Percentiles rank a stretch among this genome's conserved stretches.
Evolutionary conservation across 441 rosid genomes (phyloP).

Genomic region (Bruguiera hainesii): DNA sequence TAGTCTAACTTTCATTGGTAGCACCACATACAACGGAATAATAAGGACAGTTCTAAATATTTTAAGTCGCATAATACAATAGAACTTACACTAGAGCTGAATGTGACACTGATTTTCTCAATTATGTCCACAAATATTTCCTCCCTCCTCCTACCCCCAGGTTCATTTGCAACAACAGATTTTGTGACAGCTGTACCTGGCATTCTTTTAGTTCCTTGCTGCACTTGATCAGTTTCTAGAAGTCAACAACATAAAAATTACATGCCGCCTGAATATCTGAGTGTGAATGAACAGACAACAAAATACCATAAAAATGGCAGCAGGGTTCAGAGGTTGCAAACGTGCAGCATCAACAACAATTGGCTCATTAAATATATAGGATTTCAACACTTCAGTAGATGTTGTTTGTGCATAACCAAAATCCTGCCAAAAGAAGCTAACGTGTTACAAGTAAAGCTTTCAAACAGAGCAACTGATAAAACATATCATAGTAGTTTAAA

Average conservation of each 20-base stretch:
- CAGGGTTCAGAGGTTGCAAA: constrained; percentile 82
- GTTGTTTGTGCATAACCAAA: constrained; percentile 91
- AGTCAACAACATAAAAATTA: constrained; percentile 20
- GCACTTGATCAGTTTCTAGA: constrained; percentile 27
- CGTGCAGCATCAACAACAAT: constrained; percentile 76
- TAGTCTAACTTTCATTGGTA: background rate
- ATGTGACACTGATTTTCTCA: constrained; percentile 94
- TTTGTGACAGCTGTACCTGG: constrained; percentile 97
- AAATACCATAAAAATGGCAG: constrained; percentile 81
- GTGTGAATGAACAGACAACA: constrained; percentile 2
- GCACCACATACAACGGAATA: background rate
- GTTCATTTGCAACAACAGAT: constrained; percentile 97
- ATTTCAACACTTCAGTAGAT: constrained; percentile 68
- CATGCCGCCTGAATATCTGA: constrained; percentile 2
- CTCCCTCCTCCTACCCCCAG: constrained; percentile 91
- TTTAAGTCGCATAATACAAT: background rate
- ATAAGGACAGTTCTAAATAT: background rate
- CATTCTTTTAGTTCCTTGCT: constrained; percentile 97
- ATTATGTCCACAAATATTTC: constrained; percentile 96
- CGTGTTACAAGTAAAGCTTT: background rate
- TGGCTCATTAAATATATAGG: constrained; percentile 80
- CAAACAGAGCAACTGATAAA: background rate
- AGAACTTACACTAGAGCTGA: constrained; percentile 89
- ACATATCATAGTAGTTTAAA: background rate
- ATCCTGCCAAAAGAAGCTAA: constrained; percentile 43